Evolutionary conservation across 192 early-diverging fungal genomes (phyloP).

Genomic region (Coemansia sp.): DNA sequence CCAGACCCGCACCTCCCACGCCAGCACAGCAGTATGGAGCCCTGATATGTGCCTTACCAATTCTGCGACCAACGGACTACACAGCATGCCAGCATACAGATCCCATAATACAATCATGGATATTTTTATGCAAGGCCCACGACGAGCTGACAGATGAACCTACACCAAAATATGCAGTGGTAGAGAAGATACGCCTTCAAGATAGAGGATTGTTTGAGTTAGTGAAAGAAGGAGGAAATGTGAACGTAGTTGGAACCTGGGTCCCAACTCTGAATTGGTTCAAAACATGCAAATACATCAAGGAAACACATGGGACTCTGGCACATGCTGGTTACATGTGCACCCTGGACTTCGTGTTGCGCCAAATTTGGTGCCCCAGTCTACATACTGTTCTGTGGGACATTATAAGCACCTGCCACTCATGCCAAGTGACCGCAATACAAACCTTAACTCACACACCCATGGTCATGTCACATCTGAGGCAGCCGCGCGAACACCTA

Average conservation of each 20-base stretch:
- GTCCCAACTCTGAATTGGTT: neutral
- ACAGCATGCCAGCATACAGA: constrained; percentile 1
- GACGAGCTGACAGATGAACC: too few relatives aligned
- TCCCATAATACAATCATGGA: constrained; percentile 5
- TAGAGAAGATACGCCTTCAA: neutral
- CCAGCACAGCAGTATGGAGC: constrained; percentile 1
- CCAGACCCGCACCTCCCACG: neutral
- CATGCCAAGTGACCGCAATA: constrained; percentile 18
- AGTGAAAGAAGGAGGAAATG: neutral
- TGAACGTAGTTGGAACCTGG: constrained; percentile 1
- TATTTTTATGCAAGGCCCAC: neutral
- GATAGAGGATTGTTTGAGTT: constrained; percentile 1
- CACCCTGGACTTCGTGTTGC: neutral
- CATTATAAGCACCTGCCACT: neutral
- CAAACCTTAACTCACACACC: constrained; percentile 9
- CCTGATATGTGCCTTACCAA: neutral
- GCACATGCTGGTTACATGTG: constrained; percentile 16
- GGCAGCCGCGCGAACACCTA: constrained; percentile 10
- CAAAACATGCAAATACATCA: neutral
- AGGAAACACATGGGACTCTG: neutral
- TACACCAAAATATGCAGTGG: constrained; percentile 2
- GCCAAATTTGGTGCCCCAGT: too few relatives aligned
- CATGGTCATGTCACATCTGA: neutral
- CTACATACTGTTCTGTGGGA: neutral
- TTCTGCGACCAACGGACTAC: neutral